Evolutionary conservation across 1,284 basidiomycete species (phyloP).

Genomic region (Mycena sp.): DNA sequence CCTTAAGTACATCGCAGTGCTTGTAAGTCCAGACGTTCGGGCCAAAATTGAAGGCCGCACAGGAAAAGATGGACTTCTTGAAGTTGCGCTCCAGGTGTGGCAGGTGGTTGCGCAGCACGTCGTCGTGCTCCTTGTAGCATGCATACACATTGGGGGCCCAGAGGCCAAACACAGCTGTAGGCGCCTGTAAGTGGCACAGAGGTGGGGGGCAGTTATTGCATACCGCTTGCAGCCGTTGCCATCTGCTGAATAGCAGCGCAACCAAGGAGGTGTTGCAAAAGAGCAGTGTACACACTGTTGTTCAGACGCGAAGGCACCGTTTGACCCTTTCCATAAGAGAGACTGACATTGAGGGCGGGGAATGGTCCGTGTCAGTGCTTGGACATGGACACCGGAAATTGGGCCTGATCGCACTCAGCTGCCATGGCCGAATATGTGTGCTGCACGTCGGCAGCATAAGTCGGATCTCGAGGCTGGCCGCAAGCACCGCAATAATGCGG

Average conservation of each 20-base stretch:
- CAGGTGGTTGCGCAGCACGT: not conserved
- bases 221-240: not conserved
- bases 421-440: not conserved
- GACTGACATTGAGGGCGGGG: not conserved
- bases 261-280: not conserved
- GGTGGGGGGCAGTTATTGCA: not conserved
- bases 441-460: not conserved
- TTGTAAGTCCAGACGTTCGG: slow-evolving; percentile 10
- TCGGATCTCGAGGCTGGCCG: not conserved
- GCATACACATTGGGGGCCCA: slow-evolving; percentile 3
- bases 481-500: slow-evolving; percentile 14
- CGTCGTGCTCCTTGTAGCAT: not conserved
- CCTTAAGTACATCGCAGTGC: slow-evolving; percentile 8
- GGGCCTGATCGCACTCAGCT: not conserved
- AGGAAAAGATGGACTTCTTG: not conserved
- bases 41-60: slow-evolving; percentile 16
- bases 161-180: not conserved
- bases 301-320: not conserved
- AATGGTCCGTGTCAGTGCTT: slow-evolving; percentile 10
- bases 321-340: slow-evolving; percentile 10
- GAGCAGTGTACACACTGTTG: not conserved
- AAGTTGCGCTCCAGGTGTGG: slow-evolving; percentile 1
- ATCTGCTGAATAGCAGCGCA: not conserved
- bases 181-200: too few relatives aligned
- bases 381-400: not conserved